phyloP scores from a whole-genome alignment of 768 basidiomycete genomes.

The Mycena filopes region DNA sequence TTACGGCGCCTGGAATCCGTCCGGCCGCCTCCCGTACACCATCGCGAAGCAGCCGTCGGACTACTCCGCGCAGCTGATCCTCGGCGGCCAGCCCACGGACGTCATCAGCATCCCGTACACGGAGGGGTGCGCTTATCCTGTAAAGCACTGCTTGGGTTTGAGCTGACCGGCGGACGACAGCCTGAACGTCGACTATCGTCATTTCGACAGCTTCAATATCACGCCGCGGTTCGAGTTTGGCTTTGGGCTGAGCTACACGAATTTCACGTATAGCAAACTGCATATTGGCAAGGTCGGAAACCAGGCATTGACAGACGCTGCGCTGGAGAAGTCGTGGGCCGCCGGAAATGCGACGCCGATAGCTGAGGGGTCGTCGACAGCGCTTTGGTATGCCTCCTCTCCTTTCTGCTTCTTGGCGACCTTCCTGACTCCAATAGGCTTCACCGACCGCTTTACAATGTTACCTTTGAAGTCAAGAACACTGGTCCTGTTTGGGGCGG shows the following conservation, averaged over 20 bases:
- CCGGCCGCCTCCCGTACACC: constrained; percentile 78
- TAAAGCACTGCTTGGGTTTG: not conserved
- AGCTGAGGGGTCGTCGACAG: constrained; percentile 67
- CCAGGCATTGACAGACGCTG: constrained; percentile 50
- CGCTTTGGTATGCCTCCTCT: constrained; percentile 58
- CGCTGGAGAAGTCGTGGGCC: constrained; percentile 63
- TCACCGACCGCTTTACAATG: constrained; percentile 70
- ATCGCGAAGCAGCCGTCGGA: constrained; percentile 71
- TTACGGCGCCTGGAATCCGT: constrained; percentile 76
- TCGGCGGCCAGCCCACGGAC: constrained; percentile 47
- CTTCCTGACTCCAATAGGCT: constrained; percentile 55
- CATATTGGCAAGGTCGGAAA: constrained; percentile 53
- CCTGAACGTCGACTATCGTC: constrained; percentile 77
- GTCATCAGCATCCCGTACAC: constrained; percentile 67
- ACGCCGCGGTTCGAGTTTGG: constrained; percentile 90
- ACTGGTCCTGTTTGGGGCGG: constrained; percentile 69
- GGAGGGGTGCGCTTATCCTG: constrained; percentile 53
- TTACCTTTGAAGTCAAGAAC: constrained; percentile 75
- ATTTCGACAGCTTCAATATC: constrained; percentile 71
- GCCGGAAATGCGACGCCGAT: constrained; percentile 65
- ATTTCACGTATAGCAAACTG: constrained; percentile 76
- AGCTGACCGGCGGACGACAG: constrained; percentile 37
- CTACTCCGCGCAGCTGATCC: constrained; percentile 63
- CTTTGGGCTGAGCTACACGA: constrained; percentile 88
- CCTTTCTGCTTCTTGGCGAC: not conserved